Evolutionary conservation across 345 rosid genomes (phyloP).

Genomic region (Moricandia moricandioides): DNA sequence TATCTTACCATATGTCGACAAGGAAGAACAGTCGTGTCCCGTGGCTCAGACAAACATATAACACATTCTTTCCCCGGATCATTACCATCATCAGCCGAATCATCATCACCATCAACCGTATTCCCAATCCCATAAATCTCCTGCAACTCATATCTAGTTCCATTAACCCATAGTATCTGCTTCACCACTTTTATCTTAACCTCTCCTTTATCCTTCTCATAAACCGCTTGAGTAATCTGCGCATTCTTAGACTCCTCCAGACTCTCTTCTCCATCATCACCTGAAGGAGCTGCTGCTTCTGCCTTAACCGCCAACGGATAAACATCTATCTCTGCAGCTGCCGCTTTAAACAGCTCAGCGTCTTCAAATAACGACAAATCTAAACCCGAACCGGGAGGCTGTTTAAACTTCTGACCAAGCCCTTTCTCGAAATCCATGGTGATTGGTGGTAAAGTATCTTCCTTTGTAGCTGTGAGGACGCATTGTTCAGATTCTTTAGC

Average conservation of each 20-base stretch:
- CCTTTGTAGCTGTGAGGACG: slow-evolving; percentile 57
- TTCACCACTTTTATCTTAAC: slow-evolving; percentile 59
- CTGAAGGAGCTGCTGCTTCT: slow-evolving; percentile 52
- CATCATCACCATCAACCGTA: slow-evolving; percentile 55
- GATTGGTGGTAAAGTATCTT: slow-evolving; percentile 53
- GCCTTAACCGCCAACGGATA: slow-evolving; percentile 83
- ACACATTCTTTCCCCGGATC: slow-evolving; percentile 93
- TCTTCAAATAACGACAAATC: slow-evolving; percentile 68
- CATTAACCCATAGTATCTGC: slow-evolving; percentile 82
- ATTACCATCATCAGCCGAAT: slow-evolving; percentile 48
- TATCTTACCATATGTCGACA: slow-evolving; percentile 84
- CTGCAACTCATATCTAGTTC: slow-evolving; percentile 78
- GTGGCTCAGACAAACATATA: slow-evolving; percentile 86
- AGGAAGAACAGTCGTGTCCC: slow-evolving; percentile 91
- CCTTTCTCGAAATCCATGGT: slow-evolving; percentile 66
- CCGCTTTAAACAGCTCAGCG: slow-evolving; percentile 44
- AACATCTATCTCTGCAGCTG: slow-evolving; percentile 44
- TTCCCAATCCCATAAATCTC: slow-evolving; percentile 95
- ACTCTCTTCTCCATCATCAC: slow-evolving; percentile 33
- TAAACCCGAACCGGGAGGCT: slow-evolving; percentile 73
- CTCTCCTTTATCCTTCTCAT: slow-evolving; percentile 75
- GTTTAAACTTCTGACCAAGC: slow-evolving; percentile 80
- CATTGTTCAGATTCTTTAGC: slow-evolving; percentile 79
- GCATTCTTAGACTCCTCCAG: slow-evolving; percentile 48
- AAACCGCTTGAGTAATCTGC: slow-evolving; percentile 71